Evolutionary conservation across 768 basidiomycete species (phyloP).

Genomic region (Phallus indusiatus): DNA sequence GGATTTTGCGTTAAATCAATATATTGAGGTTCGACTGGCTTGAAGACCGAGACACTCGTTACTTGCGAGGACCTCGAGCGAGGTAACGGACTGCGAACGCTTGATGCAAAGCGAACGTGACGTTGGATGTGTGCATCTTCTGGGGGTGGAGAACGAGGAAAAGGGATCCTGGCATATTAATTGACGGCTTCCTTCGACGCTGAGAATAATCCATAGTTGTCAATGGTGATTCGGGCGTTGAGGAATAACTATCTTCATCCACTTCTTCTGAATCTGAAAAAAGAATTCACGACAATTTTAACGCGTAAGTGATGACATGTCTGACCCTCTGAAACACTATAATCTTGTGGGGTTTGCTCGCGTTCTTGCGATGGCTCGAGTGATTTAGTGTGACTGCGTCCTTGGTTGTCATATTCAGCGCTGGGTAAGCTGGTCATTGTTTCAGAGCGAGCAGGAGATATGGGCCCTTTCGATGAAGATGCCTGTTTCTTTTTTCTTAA

Average conservation of each 20-base stretch:
- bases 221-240: conserved; percentile 18
- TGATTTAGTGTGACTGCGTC: background rate
- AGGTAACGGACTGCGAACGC: conserved; percentile 5
- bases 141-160: conserved; percentile 62
- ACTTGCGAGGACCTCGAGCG: background rate
- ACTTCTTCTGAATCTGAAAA: conserved; percentile 5
- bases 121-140: conserved; percentile 28
- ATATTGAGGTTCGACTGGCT: background rate
- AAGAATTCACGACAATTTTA: background rate
- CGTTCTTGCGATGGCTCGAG: too few species aligned
- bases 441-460: background rate
- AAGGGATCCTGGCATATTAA: conserved; percentile 73
- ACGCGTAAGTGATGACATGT: background rate
- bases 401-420: background rate
- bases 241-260: conserved; percentile 1
- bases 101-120: conserved; percentile 32
- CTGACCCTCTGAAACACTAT: background rate
- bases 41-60: background rate
- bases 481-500: background rate
- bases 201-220: conserved; percentile 26
- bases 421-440: background rate
- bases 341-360: too few species aligned
- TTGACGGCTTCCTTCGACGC: conserved; percentile 27
- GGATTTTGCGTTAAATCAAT: background rate
- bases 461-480: background rate